phyloP scores from a whole-genome alignment of 306 rosid genomes.

The Adenanthera pavonina region DNA sequence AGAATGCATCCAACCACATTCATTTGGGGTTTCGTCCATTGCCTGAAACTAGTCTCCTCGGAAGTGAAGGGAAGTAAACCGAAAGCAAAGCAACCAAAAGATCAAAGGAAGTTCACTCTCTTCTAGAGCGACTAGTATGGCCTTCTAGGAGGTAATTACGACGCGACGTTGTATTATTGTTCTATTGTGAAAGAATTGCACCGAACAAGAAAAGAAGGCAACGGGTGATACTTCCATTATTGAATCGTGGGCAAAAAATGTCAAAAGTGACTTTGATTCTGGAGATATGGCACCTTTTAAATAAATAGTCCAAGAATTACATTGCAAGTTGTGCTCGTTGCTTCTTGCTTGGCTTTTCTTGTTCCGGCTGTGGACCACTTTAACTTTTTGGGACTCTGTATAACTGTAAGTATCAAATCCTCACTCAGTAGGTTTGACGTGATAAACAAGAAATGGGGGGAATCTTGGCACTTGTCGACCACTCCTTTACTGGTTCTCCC shows the following conservation, averaged over 20 bases:
- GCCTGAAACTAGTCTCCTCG: background rate
- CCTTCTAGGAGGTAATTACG: background rate
- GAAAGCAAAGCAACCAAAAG: background rate
- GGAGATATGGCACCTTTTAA: background rate
- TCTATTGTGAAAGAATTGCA: too few species aligned
- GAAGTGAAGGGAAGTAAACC: background rate
- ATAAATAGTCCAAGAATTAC: background rate
- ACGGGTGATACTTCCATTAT: background rate
- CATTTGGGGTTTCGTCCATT: slow-evolving; percentile 39
- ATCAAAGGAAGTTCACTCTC: background rate
- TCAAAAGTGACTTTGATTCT: slow-evolving; percentile 4
- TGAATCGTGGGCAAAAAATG: background rate
- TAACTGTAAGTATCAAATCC: background rate
- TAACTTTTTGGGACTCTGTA: background rate
- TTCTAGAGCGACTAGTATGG: background rate
- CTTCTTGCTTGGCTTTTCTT: background rate
- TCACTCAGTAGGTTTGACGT: background rate
- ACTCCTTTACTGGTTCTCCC: background rate
- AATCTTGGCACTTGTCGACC: background rate
- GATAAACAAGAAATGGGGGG: background rate
- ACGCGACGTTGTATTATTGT: too few species aligned
- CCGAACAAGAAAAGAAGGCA: background rate
- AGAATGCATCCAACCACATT: slow-evolving; percentile 38
- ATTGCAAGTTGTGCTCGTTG: background rate
- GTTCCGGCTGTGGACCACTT: background rate